Evolutionary conservation across 192 early-diverging fungal genomes (phyloP).

Genomic region (Martensiomyces pterosporus): DNA sequence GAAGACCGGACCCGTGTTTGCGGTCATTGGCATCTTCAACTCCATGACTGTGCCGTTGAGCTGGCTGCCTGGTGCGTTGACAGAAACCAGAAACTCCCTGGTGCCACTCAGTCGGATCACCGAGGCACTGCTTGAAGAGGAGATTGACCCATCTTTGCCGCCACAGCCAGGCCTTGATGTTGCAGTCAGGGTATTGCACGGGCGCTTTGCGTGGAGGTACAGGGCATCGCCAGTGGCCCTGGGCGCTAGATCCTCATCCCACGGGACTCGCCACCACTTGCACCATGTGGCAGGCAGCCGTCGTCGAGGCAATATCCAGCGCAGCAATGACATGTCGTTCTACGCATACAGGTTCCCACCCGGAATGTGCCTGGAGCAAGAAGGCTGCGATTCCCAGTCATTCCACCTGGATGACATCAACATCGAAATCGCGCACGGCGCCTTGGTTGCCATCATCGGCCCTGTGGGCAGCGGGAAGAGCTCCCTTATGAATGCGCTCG

Average conservation of each 20-base stretch:
- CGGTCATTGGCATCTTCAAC: slow-evolving; percentile 47
- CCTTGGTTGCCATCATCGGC: slow-evolving; percentile 60
- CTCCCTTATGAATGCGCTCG: slow-evolving; percentile 47
- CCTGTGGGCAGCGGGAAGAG: slow-evolving; percentile 69
- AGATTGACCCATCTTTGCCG: slow-evolving; percentile 7
- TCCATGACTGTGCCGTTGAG: slow-evolving; percentile 40
- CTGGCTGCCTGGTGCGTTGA: slow-evolving; percentile 37
- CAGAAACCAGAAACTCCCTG: slow-evolving; percentile 36
- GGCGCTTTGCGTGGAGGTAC: slow-evolving; percentile 25
- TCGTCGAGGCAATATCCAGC: too few relatives aligned
- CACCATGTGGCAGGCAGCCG: too few relatives aligned
- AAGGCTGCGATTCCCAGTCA: not conserved
- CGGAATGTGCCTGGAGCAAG: too few relatives aligned
- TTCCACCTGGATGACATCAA: slow-evolving; percentile 43
- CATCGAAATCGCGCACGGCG: slow-evolving; percentile 50
- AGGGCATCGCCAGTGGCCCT: not conserved
- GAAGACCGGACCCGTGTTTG: slow-evolving; percentile 35
- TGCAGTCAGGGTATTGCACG: slow-evolving; percentile 20
- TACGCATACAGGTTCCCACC: not conserved
- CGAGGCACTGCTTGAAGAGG: slow-evolving; percentile 32
- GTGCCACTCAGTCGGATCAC: slow-evolving; percentile 36
- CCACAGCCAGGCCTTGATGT: slow-evolving; percentile 10
- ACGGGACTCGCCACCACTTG: too few relatives aligned
- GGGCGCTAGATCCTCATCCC: too few relatives aligned
- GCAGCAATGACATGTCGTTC: too few relatives aligned